Conservation (phyloP, 768 basidiomycete species). For the Rhodosporidiobolus sp. region DNA sequence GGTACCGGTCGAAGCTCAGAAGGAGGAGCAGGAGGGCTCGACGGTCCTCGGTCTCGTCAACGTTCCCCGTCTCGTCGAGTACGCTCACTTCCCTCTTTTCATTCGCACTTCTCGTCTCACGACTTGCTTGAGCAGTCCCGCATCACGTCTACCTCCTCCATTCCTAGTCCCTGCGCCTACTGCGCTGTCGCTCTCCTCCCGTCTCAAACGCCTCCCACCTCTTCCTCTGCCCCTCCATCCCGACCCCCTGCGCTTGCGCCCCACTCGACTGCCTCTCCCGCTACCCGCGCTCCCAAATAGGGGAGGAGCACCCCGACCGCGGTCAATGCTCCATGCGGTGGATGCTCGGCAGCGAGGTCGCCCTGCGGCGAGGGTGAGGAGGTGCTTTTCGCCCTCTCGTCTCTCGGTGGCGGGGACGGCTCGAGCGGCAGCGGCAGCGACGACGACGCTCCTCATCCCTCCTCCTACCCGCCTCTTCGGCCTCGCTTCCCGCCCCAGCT, state of each 20-base stretch:
- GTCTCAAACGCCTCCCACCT: no score
- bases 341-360: no score
- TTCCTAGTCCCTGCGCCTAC: not conserved
- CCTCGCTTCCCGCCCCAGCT: not conserved
- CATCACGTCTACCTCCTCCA: no score
- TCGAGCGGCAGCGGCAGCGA: slow-evolving; percentile 1
- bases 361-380: not conserved
- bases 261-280: not conserved
- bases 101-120: no score
- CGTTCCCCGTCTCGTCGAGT: no score
- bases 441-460: not conserved
- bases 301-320: slow-evolving; percentile 3
- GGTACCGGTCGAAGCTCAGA: no score
- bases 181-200: not conserved
- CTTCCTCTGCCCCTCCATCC: slow-evolving; percentile 6
- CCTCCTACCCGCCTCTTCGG: not conserved
- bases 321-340: slow-evolving; percentile 13
- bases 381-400: not conserved
- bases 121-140: no score
- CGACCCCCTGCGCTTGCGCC: slow-evolving; percentile 18
- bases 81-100: not conserved
- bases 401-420: not conserved
- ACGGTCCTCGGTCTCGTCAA: no score
- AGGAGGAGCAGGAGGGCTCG: no score
- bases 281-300: not conserved